phyloP scores from a whole-genome alignment of 2,329 filamentous ascomycete genomes.

The Blumeriella jaapii region DNA sequence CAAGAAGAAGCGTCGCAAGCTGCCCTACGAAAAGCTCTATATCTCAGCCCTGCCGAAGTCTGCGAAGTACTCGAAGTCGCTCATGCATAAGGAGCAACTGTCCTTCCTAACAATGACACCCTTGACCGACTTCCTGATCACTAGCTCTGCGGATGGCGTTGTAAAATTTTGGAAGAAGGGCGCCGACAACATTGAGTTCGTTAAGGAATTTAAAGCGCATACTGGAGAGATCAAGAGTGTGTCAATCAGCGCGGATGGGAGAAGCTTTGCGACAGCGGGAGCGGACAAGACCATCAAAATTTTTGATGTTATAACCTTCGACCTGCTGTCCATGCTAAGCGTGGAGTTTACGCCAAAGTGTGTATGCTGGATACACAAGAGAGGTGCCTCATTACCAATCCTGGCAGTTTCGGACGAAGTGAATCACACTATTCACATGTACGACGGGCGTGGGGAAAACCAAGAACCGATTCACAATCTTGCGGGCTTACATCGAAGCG shows the following conservation, averaged over 20 bases:
- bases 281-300: constrained; percentile 70
- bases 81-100: constrained; percentile 97
- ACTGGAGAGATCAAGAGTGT: constrained; percentile 72
- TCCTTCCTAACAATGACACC: constrained; percentile 82
- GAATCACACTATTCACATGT: constrained; percentile 66
- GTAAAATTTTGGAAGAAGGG: constrained; percentile 99
- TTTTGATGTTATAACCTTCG: constrained; percentile 75
- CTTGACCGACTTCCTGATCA: constrained; percentile 88
- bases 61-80: constrained; percentile 77
- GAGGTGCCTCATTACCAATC: constrained; percentile 76
- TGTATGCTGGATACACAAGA: constrained; percentile 84
- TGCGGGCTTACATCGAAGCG: constrained; percentile 65
- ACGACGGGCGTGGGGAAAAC: constrained; percentile 80
- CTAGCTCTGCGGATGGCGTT: constrained; percentile 84
- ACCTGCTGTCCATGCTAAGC: constrained; percentile 72
- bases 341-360: constrained; percentile 64
- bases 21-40: constrained; percentile 93
- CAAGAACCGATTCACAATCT: constrained; percentile 66
- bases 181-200: constrained; percentile 83
- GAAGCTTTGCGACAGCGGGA: constrained; percentile 86
- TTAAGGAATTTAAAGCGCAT: constrained; percentile 95
- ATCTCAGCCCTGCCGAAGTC: constrained; percentile 77
- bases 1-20: constrained; percentile 82
- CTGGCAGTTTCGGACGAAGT: constrained; percentile 72
- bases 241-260: constrained; percentile 77